Conservation (phyloP, 208 protist genomes). For the Balamuthia mandrillaris region DNA sequence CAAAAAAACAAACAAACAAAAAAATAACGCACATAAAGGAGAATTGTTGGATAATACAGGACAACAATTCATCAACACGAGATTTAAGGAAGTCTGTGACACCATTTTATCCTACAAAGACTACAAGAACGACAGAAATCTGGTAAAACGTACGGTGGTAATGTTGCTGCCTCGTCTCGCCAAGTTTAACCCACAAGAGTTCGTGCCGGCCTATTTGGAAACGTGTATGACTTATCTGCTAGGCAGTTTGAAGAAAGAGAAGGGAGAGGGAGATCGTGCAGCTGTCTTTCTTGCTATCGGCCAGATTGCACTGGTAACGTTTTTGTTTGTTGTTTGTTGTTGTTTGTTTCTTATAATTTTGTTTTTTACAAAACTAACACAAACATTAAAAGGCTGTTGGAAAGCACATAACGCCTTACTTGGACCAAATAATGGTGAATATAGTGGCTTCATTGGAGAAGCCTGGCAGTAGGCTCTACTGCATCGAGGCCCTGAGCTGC, state of each 20-base stretch:
- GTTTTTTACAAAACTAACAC: slow-evolving; percentile 45
- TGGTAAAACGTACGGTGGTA: slow-evolving; percentile 64
- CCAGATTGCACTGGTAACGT: slow-evolving; percentile 54
- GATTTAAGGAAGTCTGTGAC: slow-evolving; percentile 62
- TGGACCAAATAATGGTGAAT: slow-evolving; percentile 48
- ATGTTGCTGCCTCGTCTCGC: slow-evolving; percentile 64
- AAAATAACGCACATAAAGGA: too few species aligned
- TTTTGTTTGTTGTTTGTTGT: neutral
- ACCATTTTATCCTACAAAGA: slow-evolving; percentile 62
- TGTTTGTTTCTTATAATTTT: neutral
- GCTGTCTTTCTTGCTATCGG: slow-evolving; percentile 61
- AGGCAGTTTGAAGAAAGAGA: neutral
- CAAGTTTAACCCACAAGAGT: slow-evolving; percentile 49
- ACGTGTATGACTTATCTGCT: slow-evolving; percentile 27
- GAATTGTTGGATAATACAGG: slow-evolving; percentile 64
- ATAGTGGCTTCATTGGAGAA: slow-evolving; percentile 39
- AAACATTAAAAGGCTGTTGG: slow-evolving; percentile 30
- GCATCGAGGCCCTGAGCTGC: slow-evolving; percentile 59
- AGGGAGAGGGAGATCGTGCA: slow-evolving; percentile 30
- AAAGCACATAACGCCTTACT: slow-evolving; percentile 49
- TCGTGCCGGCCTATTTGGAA: slow-evolving; percentile 35
- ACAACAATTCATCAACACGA: slow-evolving; percentile 41
- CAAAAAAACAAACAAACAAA: neutral
- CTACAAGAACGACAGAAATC: slow-evolving; percentile 42
- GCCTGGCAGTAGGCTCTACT: slow-evolving; percentile 34